phyloP scores from a whole-genome alignment of 2,329 filamentous ascomycete species.

The Aureobasidium sp. region DNA sequence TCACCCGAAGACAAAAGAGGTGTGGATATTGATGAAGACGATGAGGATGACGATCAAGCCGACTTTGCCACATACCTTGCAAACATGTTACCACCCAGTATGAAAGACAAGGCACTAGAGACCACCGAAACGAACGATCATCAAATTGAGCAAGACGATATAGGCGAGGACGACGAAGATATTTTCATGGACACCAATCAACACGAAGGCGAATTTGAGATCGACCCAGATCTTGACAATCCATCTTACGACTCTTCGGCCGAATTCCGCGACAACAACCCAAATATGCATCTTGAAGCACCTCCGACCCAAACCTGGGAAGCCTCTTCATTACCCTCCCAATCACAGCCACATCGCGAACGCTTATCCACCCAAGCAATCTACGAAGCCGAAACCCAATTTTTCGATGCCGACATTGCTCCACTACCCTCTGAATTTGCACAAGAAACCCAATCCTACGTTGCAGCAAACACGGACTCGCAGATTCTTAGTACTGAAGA shows the following conservation, averaged over 20 bases:
- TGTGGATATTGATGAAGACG: slow-evolving; percentile 25
- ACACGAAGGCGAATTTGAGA: background rate
- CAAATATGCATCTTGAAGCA: background rate
- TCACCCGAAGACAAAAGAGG: slow-evolving; percentile 19
- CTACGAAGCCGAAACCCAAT: slow-evolving; percentile 25
- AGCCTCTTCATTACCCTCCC: background rate
- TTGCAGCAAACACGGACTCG: slow-evolving; percentile 19
- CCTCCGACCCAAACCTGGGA: background rate
- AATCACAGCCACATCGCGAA: background rate
- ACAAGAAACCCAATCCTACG: slow-evolving; percentile 6
- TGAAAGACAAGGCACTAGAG: background rate
- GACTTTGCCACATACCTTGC: slow-evolving; percentile 24
- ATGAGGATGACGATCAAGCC: slow-evolving; percentile 24
- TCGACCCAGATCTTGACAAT: background rate
- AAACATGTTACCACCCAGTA: background rate
- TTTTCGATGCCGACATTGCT: slow-evolving; percentile 10
- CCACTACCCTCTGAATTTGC: background rate
- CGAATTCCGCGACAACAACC: background rate
- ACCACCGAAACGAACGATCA: background rate
- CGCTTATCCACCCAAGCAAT: slow-evolving; percentile 27
- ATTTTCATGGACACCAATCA: background rate
- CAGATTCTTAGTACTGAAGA: slow-evolving; percentile 20
- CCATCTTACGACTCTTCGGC: background rate
- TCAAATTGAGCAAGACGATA: slow-evolving; percentile 5
- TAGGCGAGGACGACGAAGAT: background rate